Evolutionary conservation across 148 eudicot species (phyloP).

Genomic region (Vaccinium vitisidaea): DNA sequence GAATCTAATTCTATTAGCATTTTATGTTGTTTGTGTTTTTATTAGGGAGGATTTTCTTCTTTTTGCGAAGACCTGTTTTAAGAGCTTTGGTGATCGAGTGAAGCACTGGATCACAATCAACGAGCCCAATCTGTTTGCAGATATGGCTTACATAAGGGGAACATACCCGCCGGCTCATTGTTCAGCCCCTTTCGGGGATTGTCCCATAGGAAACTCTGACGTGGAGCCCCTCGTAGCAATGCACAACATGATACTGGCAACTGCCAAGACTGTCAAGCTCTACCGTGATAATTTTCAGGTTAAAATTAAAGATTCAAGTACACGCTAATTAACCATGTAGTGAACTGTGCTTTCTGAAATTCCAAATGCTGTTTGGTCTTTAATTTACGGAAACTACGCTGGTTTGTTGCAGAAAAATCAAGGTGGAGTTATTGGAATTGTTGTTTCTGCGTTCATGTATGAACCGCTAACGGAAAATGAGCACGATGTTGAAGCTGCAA

Average conservation of each 20-base stretch:
- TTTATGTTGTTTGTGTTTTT: not conserved
- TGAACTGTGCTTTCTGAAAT: not conserved
- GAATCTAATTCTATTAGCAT: not conserved
- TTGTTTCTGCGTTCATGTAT: constrained; percentile 35
- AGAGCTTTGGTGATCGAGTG: constrained; percentile 71
- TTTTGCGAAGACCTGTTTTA: constrained; percentile 66
- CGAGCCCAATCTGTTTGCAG: constrained; percentile 63
- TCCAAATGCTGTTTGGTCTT: no score
- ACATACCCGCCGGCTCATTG: constrained; percentile 69
- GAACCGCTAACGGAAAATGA: constrained; percentile 45
- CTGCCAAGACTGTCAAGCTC: constrained; percentile 59
- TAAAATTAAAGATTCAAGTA: not conserved
- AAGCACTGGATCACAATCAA: constrained; percentile 78
- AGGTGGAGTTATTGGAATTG: constrained; percentile 57
- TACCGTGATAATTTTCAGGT: constrained; percentile 57
- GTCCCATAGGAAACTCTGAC: constrained; percentile 60
- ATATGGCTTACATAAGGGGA: constrained; percentile 42
- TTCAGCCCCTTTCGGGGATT: constrained; percentile 54
- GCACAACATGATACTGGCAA: constrained; percentile 71
- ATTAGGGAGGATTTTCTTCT: constrained; percentile 62
- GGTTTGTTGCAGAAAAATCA: constrained; percentile 39
- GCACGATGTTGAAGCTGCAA: constrained; percentile 47
- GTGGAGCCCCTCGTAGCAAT: constrained; percentile 57
- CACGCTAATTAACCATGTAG: not conserved
- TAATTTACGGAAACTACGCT: not conserved